Conservation (phyloP, 2,329 filamentous ascomycete species). For the Helicocarpus griseus region DNA sequence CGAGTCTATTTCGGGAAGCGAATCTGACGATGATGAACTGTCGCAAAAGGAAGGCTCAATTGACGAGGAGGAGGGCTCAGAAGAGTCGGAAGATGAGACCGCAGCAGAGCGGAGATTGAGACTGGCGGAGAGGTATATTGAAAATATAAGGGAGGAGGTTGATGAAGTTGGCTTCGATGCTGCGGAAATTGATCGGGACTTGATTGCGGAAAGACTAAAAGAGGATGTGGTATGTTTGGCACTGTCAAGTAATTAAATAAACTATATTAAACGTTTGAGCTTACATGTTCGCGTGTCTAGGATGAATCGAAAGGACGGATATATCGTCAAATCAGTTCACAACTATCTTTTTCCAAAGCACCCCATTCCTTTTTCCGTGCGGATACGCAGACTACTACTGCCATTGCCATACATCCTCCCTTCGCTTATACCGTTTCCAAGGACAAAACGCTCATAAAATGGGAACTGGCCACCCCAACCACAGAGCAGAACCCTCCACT, state of each 20-base stretch:
- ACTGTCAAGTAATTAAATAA: too few species aligned
- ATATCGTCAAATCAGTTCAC: slow-evolving; percentile 67
- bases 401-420: slow-evolving; percentile 66
- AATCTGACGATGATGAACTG: slow-evolving; percentile 57
- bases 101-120: slow-evolving; percentile 77
- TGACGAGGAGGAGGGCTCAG: slow-evolving; percentile 40
- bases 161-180: slow-evolving; percentile 86
- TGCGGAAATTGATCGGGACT: slow-evolving; percentile 80
- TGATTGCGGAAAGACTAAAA: slow-evolving; percentile 81
- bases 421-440: slow-evolving; percentile 84
- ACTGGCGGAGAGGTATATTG: slow-evolving; percentile 83
- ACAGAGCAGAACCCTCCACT: slow-evolving; percentile 45
- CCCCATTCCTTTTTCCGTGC: slow-evolving; percentile 65
- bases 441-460: slow-evolving; percentile 77
- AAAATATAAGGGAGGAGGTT: slow-evolving; percentile 76
- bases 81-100: slow-evolving; percentile 66
- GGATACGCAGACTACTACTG: slow-evolving; percentile 68
- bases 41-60: slow-evolving; percentile 38
- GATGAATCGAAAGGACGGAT: slow-evolving; percentile 83
- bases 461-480: slow-evolving; percentile 57
- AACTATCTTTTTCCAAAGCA: slow-evolving; percentile 60
- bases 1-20: slow-evolving; percentile 81
- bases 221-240: slow-evolving; percentile 63
- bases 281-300: slow-evolving; percentile 14
- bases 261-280: too few species aligned